phyloP scores from a whole-genome alignment of 2,329 filamentous ascomycete genomes.

The Endoconidiophora laricicola region DNA sequence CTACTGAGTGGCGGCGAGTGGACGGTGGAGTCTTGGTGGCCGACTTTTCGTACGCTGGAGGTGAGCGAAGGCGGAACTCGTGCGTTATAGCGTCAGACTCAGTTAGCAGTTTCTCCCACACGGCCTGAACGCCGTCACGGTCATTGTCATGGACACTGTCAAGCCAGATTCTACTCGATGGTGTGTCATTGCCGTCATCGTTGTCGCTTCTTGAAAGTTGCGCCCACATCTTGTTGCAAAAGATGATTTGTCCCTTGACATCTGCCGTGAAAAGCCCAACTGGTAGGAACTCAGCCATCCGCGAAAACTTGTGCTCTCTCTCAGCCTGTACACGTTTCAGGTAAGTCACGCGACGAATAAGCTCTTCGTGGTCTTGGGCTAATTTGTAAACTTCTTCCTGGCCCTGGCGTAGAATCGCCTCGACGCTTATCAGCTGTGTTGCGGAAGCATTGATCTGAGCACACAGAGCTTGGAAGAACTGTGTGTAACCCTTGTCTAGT shows the following conservation, averaged over 20 bases:
- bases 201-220: conserved; percentile 49
- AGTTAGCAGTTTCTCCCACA: conserved; percentile 46
- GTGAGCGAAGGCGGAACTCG: conserved; percentile 60
- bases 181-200: conserved; percentile 20
- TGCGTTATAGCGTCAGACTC: conserved; percentile 48
- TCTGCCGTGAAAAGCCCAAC: conserved; percentile 79
- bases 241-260: conserved; percentile 51
- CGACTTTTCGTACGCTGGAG: conserved; percentile 27
- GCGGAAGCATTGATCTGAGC: conserved; percentile 6
- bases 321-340: conserved; percentile 37
- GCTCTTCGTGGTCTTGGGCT: conserved; percentile 39
- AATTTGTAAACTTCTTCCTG: conserved; percentile 71
- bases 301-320: conserved; percentile 62
- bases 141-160: conserved; percentile 54
- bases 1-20: conserved; percentile 17
- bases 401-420: conserved; percentile 62
- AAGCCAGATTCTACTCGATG: conserved; percentile 47
- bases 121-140: conserved; percentile 34
- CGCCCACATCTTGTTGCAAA: conserved; percentile 69
- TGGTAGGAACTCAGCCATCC: conserved; percentile 71
- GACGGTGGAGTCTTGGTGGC: not conserved
- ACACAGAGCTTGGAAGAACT: conserved; percentile 47
- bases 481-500: conserved; percentile 58
- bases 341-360: conserved; percentile 39
- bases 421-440: conserved; percentile 3